Percentiles rank a stretch among this genome's conserved stretches.
These are phyloP conservation scores for Gynochthodes officinalis DNA, from an alignment of 257 asterid species.

Conservation along the genomic window DNA sequence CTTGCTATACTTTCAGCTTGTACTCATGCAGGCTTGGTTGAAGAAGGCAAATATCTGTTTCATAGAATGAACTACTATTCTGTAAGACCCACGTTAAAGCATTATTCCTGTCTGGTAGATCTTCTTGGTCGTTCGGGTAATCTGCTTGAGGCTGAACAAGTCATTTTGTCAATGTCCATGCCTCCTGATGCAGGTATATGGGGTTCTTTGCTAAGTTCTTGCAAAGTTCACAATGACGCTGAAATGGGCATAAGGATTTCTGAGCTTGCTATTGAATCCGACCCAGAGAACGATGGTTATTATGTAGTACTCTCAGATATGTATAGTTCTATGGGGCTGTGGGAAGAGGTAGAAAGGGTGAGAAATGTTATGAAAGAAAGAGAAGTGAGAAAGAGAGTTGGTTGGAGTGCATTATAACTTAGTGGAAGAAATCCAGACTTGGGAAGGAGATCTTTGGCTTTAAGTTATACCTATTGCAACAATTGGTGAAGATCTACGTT, in stretches of 20 bases:
- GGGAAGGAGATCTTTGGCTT: background rate
- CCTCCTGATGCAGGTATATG: conserved; percentile 66
- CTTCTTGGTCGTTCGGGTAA: conserved; percentile 61
- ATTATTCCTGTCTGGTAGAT: conserved; percentile 78
- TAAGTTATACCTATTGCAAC: background rate
- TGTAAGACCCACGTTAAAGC: conserved; percentile 55
- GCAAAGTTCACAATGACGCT: conserved; percentile 54
- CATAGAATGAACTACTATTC: conserved; percentile 47
- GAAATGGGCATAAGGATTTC: conserved; percentile 70
- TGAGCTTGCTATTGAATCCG: conserved; percentile 66
- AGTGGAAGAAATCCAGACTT: background rate
- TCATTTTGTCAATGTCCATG: conserved; percentile 63
- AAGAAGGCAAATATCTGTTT: conserved; percentile 54
- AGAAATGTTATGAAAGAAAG: conserved; percentile 52
- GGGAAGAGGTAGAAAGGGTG: conserved; percentile 64
- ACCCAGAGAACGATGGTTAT: conserved; percentile 80
- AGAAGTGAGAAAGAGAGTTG: conserved; percentile 59
- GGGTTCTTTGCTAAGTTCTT: conserved; percentile 75
- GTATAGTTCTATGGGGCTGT: conserved; percentile 61
- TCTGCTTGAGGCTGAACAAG: conserved; percentile 61
- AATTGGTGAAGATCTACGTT: background rate
- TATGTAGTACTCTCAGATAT: conserved; percentile 57
- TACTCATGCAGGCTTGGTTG: conserved; percentile 67
- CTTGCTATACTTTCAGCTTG: conserved; percentile 74
- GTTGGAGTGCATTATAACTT: conserved; percentile 68